A percentile compares a stretch with the other conserved stretches of the same genome.
phyloP scores from a whole-genome alignment of 2,329 filamentous ascomycete species.

The Monilinia aucupariae region DNA sequence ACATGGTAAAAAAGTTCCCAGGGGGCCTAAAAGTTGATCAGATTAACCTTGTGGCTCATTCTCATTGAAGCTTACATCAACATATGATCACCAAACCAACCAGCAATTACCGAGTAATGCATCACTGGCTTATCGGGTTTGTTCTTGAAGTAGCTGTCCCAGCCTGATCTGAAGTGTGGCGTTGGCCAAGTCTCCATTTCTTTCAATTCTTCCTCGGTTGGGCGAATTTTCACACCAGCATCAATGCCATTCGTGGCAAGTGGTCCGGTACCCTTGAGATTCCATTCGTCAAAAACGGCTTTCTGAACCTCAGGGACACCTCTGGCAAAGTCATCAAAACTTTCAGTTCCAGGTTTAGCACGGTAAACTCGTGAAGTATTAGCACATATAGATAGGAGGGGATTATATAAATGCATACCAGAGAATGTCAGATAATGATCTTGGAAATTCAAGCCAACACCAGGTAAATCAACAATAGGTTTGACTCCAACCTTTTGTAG shows the following conservation, averaged over 20 bases:
- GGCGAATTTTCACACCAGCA: constrained; percentile 50
- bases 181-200: constrained; percentile 60
- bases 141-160: constrained; percentile 78
- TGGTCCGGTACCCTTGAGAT: constrained; percentile 66
- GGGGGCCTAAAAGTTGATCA: constrained; percentile 41
- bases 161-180: constrained; percentile 66
- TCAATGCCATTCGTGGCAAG: constrained; percentile 39
- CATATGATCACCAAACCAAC: constrained; percentile 56
- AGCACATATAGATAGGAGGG: neutral
- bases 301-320: constrained; percentile 70
- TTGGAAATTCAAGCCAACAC: constrained; percentile 50
- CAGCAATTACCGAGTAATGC: constrained; percentile 74
- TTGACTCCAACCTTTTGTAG: constrained; percentile 45
- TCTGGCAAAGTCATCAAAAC: constrained; percentile 74
- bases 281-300: constrained; percentile 69
- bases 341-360: constrained; percentile 52
- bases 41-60: constrained; percentile 20
- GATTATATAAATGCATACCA: constrained; percentile 17
- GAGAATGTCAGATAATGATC: constrained; percentile 52
- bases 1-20: constrained; percentile 49
- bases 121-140: constrained; percentile 84
- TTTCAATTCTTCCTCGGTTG: constrained; percentile 50
- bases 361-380: constrained; percentile 19
- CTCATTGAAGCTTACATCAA: constrained; percentile 42
- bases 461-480: constrained; percentile 44